Evolutionary conservation across 129 eudicot species (phyloP).

Genomic region (Tagetes erecta): DNA sequence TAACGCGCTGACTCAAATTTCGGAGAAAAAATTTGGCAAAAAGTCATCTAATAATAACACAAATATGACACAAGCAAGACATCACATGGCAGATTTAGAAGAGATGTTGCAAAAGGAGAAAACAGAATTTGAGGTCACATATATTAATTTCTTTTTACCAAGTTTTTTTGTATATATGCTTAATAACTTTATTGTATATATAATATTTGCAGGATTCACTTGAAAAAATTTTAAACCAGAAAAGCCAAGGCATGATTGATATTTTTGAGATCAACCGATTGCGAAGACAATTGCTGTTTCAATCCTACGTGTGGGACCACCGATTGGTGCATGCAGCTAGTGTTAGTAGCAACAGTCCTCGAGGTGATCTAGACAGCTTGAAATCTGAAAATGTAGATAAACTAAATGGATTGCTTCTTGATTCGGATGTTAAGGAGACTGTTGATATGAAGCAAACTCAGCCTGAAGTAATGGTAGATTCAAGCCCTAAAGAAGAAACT

Average conservation of each 20-base stretch:
- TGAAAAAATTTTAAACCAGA: constrained; percentile 53
- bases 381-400: constrained; percentile 31
- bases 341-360: constrained; percentile 40
- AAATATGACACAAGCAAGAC: constrained; percentile 49
- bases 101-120: constrained; percentile 72
- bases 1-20: constrained; percentile 62
- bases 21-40: constrained; percentile 53
- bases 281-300: constrained; percentile 76
- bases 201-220: constrained; percentile 58
- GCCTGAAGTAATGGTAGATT: constrained; percentile 29
- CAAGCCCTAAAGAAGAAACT: constrained; percentile 30
- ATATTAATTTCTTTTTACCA: neutral
- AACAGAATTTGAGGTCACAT: constrained; percentile 77
- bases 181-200: neutral
- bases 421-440: constrained; percentile 37
- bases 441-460: constrained; percentile 30
- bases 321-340: constrained; percentile 69
- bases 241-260: constrained; percentile 57
- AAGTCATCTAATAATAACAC: constrained; percentile 31
- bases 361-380: constrained; percentile 27
- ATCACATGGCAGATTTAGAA: constrained; percentile 62
- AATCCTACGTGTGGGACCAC: constrained; percentile 90
- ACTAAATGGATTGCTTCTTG: constrained; percentile 36
- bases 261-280: constrained; percentile 80
- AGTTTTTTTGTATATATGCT: constrained; percentile 9